phyloP scores from a whole-genome alignment of 2,329 filamentous ascomycete genomes.

The Colletotrichum sp. region DNA sequence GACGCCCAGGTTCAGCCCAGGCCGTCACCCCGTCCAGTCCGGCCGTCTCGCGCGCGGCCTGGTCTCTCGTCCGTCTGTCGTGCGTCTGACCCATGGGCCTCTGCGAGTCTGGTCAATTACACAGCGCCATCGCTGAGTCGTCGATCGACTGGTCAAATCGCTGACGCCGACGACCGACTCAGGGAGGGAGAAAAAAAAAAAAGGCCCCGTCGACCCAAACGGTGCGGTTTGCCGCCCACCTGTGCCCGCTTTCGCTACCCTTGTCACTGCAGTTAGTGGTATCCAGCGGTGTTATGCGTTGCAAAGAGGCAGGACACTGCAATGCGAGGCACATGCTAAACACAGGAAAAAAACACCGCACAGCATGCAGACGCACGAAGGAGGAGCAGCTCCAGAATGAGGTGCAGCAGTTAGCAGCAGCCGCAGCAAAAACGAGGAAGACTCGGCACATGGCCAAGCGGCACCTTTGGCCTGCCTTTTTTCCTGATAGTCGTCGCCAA shows the following conservation, averaged over 20 bases:
- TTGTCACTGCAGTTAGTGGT: background rate
- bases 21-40: background rate
- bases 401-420: background rate
- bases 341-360: background rate
- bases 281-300: background rate
- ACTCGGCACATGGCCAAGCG: background rate
- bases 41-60: background rate
- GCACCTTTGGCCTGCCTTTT: background rate
- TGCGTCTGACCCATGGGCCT: background rate
- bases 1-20: constrained; percentile 18
- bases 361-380: background rate
- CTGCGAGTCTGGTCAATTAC: background rate
- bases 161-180: constrained; percentile 1
- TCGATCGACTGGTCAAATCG: constrained; percentile 7
- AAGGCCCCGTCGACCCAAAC: background rate
- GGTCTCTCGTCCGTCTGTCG: background rate
- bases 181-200: background rate
- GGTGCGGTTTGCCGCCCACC: constrained; percentile 1
- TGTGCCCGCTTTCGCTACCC: background rate
- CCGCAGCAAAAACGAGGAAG: background rate
- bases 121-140: background rate
- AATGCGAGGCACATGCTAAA: background rate
- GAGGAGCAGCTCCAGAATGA: background rate
- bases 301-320: background rate
- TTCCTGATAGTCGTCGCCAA: background rate